These are phyloP conservation scores for Mycena rebaudengoi DNA, from an alignment of 768 basidiomycete species.

Conservation along the genomic window DNA sequence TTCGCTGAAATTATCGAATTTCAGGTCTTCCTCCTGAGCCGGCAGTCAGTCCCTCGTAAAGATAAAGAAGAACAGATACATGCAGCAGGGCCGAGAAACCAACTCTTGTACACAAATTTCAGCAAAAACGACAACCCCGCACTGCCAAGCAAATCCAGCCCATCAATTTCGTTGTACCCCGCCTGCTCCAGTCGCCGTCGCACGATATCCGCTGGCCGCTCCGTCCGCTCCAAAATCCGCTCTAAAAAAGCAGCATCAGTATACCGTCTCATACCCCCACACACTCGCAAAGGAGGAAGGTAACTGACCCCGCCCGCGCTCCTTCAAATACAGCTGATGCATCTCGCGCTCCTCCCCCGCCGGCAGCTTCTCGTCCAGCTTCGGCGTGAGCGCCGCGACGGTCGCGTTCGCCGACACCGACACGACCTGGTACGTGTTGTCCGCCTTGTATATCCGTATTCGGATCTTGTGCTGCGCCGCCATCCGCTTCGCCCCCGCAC, in stretches of 20 bases:
- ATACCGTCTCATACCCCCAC: not conserved
- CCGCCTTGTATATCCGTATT: constrained; percentile 82
- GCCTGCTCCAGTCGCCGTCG: constrained; percentile 86
- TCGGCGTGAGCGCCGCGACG: constrained; percentile 24
- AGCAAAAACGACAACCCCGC: constrained; percentile 84
- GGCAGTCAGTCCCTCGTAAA: not conserved
- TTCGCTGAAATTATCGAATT: constrained; percentile 74
- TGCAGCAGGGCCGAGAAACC: constrained; percentile 70
- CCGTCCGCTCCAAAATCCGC: constrained; percentile 80
- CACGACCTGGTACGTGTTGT: constrained; percentile 77
- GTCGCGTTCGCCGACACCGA: constrained; percentile 70
- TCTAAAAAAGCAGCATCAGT: constrained; percentile 55
- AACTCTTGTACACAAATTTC: constrained; percentile 90
- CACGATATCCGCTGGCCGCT: constrained; percentile 87
- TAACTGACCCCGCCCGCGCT: constrained; percentile 78
- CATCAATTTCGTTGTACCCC: constrained; percentile 86
- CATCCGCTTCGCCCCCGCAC: constrained; percentile 38
- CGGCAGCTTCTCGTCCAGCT: constrained; percentile 25
- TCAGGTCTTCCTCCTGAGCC: constrained; percentile 75
- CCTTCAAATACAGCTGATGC: constrained; percentile 78
- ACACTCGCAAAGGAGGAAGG: not conserved
- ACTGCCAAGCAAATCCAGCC: constrained; percentile 75
- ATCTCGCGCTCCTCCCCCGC: constrained; percentile 54
- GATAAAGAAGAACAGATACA: constrained; percentile 33
- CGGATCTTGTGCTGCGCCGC: constrained; percentile 62